Base-by-base conservation (phyloP, 495 filamentous ascomycete species). In the Aspergillus avenaceus region DNA sequence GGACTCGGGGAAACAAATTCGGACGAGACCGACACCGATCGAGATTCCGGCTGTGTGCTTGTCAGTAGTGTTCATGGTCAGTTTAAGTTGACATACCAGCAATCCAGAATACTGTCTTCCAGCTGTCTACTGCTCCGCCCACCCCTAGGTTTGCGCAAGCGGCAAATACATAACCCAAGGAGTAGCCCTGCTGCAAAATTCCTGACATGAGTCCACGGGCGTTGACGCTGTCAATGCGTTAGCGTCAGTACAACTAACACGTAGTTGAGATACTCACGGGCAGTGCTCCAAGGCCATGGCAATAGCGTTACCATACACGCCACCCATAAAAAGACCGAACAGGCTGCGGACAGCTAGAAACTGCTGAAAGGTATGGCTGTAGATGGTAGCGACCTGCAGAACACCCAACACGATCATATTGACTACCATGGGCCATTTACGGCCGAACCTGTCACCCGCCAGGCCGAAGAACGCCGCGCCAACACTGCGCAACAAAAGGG, bases 301-400 rank as follows among this genome's bases (percentile, higher is more conserved):
- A 44, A 85, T 84, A n/a, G 86, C 84, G 59, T 88, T 84, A 37
- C 87, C 87, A 66, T 89, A 91, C 13, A 91, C 81, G 41, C 87
- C 87, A 19, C 87, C 87, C 87, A 90, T 91, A 44, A 87, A 86
- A 45, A 91, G 67, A n/a, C 87, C 87, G 61, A 90, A 90, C 9
- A 90, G 62, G 38, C 76, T 74, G 18, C 85, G 64, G 1, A 90
- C 86, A 25, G 78, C 85, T 27, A 91, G 64, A 61, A 91, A 90
- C 58, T 84, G 73, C 44, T 74, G 59, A 61, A 86, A 90, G 0
- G 81, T 88, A 0, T 49, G 44, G 57, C 78, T 79, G 59, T 86
- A 91, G 54, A 86, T 86, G 16, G 86, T 90, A 3, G 77, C 85
- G 52, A 91, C 78, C 63, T 91, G 84, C 27, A 91, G 67, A 4